phyloP scores from a whole-genome alignment of 2,329 filamentous ascomycete species.

The Colletotrichum limetticola region DNA sequence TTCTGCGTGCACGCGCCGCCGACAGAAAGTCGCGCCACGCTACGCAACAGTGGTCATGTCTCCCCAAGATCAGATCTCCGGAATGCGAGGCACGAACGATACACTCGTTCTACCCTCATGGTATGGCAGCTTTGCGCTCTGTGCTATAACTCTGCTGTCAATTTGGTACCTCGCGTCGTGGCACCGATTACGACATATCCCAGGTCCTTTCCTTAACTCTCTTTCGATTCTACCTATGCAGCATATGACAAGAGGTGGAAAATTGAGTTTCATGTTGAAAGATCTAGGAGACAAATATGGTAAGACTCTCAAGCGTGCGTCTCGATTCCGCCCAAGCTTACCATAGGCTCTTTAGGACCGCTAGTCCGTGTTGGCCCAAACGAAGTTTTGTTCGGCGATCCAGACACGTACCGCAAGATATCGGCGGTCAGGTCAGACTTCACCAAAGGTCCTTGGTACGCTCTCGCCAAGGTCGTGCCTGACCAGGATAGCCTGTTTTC shows the following conservation, averaged over 20 bases:
- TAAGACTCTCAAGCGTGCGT: not conserved
- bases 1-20: not conserved
- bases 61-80: not conserved
- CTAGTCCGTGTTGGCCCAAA: slow-evolving; percentile 37
- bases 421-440: slow-evolving; percentile 27
- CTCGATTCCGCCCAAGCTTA: slow-evolving; percentile 24
- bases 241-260: slow-evolving; percentile 12
- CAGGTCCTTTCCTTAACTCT: slow-evolving; percentile 44
- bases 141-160: not conserved
- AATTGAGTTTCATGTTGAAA: slow-evolving; percentile 20
- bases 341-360: slow-evolving; percentile 38
- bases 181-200: slow-evolving; percentile 46
- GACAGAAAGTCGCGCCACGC: not conserved
- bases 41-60: not conserved
- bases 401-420: slow-evolving; percentile 25
- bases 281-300: slow-evolving; percentile 26
- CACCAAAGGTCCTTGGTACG: slow-evolving; percentile 35
- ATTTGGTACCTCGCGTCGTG: slow-evolving; percentile 34
- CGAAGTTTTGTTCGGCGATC: slow-evolving; percentile 36
- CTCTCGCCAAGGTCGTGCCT: slow-evolving; percentile 27
- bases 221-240: slow-evolving; percentile 46
- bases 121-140: not conserved
- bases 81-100: not conserved
- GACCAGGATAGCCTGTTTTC: slow-evolving; percentile 34
- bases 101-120: not conserved